Percentiles rank a stretch among this genome's conserved stretches.
Evolutionary conservation across 257 asterid species (phyloP).

Genomic region (Solanum phureja): DNA sequence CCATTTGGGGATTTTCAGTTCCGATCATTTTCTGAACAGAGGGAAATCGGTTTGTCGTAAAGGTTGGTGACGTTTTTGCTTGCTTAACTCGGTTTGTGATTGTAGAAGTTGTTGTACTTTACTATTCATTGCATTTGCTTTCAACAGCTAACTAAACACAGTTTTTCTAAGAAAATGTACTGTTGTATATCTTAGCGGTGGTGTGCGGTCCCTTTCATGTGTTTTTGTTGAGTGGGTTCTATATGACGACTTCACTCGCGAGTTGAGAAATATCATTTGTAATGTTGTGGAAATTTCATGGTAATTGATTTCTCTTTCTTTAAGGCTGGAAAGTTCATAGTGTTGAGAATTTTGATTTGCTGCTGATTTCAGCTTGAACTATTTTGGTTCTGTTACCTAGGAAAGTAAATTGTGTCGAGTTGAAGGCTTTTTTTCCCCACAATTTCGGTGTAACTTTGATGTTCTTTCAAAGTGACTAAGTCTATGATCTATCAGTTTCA

Average conservation of each 20-base stretch:
- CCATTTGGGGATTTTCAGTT: slow-evolving; percentile 17
- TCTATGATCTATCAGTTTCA: background rate
- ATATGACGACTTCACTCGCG: background rate
- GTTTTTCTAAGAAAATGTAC: background rate
- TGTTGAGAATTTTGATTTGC: background rate
- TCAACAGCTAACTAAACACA: background rate
- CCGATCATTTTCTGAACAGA: slow-evolving; percentile 22
- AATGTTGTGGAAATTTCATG: background rate
- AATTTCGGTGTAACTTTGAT: background rate
- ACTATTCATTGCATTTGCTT: background rate
- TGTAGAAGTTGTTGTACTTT: background rate
- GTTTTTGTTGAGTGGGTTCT: background rate
- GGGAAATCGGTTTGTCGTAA: slow-evolving; percentile 16
- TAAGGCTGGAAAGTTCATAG: background rate
- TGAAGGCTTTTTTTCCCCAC: background rate
- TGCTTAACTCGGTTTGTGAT: background rate
- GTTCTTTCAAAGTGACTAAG: background rate
- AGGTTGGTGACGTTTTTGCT: slow-evolving; percentile 28
- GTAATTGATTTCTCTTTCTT: background rate
- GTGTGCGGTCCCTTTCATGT: background rate
- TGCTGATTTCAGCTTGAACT: background rate
- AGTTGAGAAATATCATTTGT: background rate
- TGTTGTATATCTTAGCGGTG: background rate
- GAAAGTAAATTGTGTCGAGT: background rate
- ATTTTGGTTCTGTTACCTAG: background rate